These are phyloP conservation scores for Mrakia gelida DNA, from an alignment of 768 basidiomycete genomes.

Conservation along the genomic window DNA sequence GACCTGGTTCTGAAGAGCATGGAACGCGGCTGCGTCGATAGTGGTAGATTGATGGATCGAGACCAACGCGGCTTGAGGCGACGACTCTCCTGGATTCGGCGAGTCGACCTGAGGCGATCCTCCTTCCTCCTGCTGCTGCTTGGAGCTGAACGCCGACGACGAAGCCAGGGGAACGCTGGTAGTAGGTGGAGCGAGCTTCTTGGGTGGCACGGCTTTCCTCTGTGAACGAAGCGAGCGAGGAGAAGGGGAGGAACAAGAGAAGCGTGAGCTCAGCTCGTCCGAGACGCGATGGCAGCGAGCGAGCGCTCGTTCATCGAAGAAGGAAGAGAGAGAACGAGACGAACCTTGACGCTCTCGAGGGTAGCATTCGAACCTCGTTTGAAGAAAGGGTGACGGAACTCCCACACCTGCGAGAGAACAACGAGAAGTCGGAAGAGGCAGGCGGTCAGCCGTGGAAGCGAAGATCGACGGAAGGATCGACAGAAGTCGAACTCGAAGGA, in stretches of 20 bases:
- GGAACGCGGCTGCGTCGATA: slow-evolving; percentile 6
- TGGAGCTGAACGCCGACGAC: not conserved
- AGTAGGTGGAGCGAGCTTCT: slow-evolving; percentile 22
- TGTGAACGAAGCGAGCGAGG: not conserved
- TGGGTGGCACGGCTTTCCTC: slow-evolving; percentile 33
- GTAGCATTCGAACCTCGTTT: slow-evolving; percentile 54
- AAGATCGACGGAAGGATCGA: not conserved
- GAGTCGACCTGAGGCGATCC: not conserved
- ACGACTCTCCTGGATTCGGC: not conserved
- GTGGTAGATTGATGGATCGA: not conserved
- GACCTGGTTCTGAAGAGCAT: slow-evolving; percentile 19
- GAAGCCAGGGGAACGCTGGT: not conserved
- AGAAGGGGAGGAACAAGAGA: no score
- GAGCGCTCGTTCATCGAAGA: no score
- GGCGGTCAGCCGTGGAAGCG: not conserved
- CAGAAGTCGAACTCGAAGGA: not conserved
- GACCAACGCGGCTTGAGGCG: not conserved
- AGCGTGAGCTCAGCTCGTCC: not conserved
- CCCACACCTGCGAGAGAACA: slow-evolving; percentile 44
- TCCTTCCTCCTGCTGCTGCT: not conserved
- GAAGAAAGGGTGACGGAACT: slow-evolving; percentile 53
- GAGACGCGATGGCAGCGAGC: not conserved
- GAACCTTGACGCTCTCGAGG: slow-evolving; percentile 57
- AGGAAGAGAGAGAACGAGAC: slow-evolving; percentile 35
- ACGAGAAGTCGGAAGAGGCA: not conserved